Base-by-base conservation (phyloP, 1,284 basidiomycete species). In the Ganoderma leucocontextum region DNA sequence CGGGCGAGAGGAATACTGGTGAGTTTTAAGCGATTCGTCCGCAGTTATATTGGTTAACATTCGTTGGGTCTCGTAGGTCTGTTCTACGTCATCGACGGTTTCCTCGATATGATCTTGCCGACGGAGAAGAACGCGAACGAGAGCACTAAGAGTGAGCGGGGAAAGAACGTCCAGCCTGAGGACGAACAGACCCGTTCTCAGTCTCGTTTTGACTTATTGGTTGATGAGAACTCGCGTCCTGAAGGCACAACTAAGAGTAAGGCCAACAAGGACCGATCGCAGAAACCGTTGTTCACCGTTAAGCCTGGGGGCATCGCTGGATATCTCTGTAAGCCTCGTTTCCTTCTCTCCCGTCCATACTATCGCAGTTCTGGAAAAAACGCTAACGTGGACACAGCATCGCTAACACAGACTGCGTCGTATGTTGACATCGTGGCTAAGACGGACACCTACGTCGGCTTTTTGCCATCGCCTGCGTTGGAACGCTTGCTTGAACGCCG, bases 301-400 rank as follows among this genome's bases (percentile, higher is more conserved):
- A 98, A 97, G 75, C 93, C 96, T n/a, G 97, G 97, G 66, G 97
- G 98, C 0, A 97, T 99, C 65, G 97, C 97, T 2, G 98, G 98
- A 4, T 99, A 99, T 79, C 86, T 99, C n/a, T 89, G 92, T 93
- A 72, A 25, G 47, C 10, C 1, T 13, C 7, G 7, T 4, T 12
- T 10, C 10, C 47, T 49, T 25, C 4, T 4, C 47, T 25, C 12
- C 22, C 70, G 84, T 65, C 13, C 17, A 13, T 15, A 1, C 4
- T 2, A 4, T 7, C 19, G 15, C 33, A 1, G 13, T 8, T 8
- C 6, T 4, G 10, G 8, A 12, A 25, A 22, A 0, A 9, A 10
- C 35, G 2, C 60, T 75, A 1, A 52, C 17, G 33, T 29, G 12
- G 8, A 35, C 47, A 62, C 67, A 94, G 95, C 96, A 17, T 97